Conservation (phyloP, 108 stramenopile genomes). For the Nitzschia putrida region DNA sequence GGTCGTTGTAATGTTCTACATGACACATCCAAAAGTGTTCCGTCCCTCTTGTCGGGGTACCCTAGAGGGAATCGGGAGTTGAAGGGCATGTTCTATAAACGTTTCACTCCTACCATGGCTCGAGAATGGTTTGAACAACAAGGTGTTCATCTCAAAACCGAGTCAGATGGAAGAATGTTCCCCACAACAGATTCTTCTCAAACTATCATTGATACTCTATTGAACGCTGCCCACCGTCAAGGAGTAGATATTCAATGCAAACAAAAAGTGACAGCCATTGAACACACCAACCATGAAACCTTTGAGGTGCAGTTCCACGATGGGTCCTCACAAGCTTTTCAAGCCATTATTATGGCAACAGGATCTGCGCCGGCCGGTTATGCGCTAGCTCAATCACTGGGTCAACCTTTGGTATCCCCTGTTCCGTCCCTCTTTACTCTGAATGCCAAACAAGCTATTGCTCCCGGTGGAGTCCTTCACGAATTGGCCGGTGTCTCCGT, state of each 20-base stretch:
- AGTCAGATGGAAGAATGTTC: slow-evolving; percentile 95
- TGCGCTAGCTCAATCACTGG: slow-evolving; percentile 76
- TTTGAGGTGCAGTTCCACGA: slow-evolving; percentile 32
- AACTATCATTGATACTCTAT: slow-evolving; percentile 84
- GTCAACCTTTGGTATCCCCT: slow-evolving; percentile 73
- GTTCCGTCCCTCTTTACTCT: slow-evolving; percentile 93
- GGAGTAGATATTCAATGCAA: slow-evolving; percentile 60
- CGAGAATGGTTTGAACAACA: slow-evolving; percentile 84
- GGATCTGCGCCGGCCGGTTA: slow-evolving; percentile 87
- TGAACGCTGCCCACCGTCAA: slow-evolving; percentile 57
- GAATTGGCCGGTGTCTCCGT: slow-evolving; percentile 80
- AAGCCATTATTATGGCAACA: slow-evolving; percentile 89
- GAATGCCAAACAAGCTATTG: slow-evolving; percentile 62
- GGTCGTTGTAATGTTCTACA: slow-evolving; percentile 94
- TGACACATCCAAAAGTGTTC: slow-evolving; percentile 72
- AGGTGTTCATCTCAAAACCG: slow-evolving; percentile 91
- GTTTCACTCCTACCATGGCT: slow-evolving; percentile 79
- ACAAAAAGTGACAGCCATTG: slow-evolving; percentile 47
- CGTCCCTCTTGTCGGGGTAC: slow-evolving; percentile 78
- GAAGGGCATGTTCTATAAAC: slow-evolving; percentile 67
- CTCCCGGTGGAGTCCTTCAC: slow-evolving; percentile 66
- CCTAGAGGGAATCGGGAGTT: slow-evolving; percentile 88
- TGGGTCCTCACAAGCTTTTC: slow-evolving; percentile 46
- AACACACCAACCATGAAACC: not conserved
- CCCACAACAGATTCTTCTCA: slow-evolving; percentile 86